These are phyloP conservation scores for Paxillus rubicundulus DNA, from an alignment of 768 basidiomycete species.

Conservation along the genomic window DNA sequence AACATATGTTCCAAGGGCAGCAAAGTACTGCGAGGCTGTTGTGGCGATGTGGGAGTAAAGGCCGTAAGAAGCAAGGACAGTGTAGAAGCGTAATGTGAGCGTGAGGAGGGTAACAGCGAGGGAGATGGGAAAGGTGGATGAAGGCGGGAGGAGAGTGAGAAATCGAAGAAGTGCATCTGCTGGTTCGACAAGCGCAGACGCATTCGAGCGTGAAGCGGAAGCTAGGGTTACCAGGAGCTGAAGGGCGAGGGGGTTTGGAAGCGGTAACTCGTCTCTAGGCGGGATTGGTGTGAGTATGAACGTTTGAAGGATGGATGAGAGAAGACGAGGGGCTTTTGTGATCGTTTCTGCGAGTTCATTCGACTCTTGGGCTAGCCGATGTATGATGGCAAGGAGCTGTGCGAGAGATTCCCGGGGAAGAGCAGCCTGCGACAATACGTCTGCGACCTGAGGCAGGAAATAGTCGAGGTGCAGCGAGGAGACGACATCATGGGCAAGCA, in stretches of 20 bases:
- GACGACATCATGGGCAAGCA: conserved; percentile 16
- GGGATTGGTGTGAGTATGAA: conserved; percentile 59
- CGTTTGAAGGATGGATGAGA: conserved; percentile 48
- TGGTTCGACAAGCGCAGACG: conserved; percentile 50
- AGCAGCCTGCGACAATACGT: conserved; percentile 37
- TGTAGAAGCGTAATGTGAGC: conserved; percentile 62
- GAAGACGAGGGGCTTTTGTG: conserved; percentile 47
- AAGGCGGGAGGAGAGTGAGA: conserved; percentile 52
- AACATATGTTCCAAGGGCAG: conserved; percentile 47
- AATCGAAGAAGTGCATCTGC: conserved; percentile 74
- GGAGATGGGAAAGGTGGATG: conserved; percentile 35
- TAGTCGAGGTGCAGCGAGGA: conserved; percentile 34
- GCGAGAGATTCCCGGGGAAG: conserved; percentile 47
- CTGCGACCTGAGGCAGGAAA: conserved; percentile 51
- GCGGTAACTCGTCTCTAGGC: conserved; percentile 27
- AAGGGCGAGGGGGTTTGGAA: conserved; percentile 50
- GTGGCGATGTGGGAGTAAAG: conserved; percentile 67
- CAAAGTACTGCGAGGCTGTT: conserved; percentile 56
- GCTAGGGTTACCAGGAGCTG: conserved; percentile 57
- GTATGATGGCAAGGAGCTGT: conserved; percentile 58
- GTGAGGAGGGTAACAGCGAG: conserved; percentile 48
- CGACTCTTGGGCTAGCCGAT: conserved; percentile 60
- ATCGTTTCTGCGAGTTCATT: conserved; percentile 52
- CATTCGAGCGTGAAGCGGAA: conserved; percentile 65
- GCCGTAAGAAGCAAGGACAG: conserved; percentile 71